These are phyloP conservation scores for Jatropha curcas DNA, from an alignment of 345 rosid genomes.

Conservation along the genomic window DNA sequence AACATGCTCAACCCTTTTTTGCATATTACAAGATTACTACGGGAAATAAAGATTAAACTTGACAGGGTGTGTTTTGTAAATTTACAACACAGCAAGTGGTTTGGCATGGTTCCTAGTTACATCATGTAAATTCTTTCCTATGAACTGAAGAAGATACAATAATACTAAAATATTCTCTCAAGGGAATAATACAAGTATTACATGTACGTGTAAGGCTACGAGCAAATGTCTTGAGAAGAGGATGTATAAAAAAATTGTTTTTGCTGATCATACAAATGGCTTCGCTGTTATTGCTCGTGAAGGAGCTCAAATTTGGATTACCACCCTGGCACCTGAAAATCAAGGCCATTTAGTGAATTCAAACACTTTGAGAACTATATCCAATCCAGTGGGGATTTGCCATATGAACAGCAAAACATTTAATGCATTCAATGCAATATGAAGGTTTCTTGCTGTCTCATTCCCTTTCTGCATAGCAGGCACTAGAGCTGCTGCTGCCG, in stretches of 20 bases:
- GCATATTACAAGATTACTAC: no score
- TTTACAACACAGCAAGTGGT: not conserved
- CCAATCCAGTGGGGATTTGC: conserved; percentile 88
- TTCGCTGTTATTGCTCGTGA: not conserved
- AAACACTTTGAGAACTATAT: conserved; percentile 72
- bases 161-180: not conserved
- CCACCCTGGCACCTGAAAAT: not conserved
- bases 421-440: conserved; percentile 68
- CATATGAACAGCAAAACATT: conserved; percentile 71
- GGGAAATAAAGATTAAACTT: no score
- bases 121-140: not conserved
- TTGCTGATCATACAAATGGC: not conserved
- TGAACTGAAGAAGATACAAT: not conserved
- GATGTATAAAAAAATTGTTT: not conserved
- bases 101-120: not conserved
- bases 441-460: conserved; percentile 79
- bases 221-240: no score
- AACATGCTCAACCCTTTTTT: no score
- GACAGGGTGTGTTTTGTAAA: no score
- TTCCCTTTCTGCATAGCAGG: conserved; percentile 92
- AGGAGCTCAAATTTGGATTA: not conserved
- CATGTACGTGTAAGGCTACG: no score
- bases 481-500: conserved; percentile 75
- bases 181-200: no score
- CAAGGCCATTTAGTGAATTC: conserved; percentile 92